Base-by-base conservation (phyloP, 2,329 filamentous ascomycete species). In the Tothia fuscella region DNA sequence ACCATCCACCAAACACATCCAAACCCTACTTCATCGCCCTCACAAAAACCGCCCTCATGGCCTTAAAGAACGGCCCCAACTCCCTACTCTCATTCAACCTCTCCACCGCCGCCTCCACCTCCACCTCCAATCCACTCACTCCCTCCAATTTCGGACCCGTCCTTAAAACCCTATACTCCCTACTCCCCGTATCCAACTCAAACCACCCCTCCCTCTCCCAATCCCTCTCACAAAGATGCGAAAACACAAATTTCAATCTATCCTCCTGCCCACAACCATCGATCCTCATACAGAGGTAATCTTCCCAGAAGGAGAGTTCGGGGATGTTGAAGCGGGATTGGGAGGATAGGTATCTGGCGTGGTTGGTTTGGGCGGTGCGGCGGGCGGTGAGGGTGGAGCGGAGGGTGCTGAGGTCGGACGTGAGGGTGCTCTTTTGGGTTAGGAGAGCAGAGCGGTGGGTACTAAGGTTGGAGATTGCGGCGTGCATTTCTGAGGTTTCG, bases 301-400 rank as follows among this genome's bases (percentile, higher is more conserved):
- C 82, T 58, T 93, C 83, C 91, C 91, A 98, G 58, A 96, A 96
- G 51, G 88, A 83, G 34, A 98, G 71, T 65, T 98, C 91, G 0
- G 91, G 91, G 32, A 84, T 75, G 61, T 98, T 96, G 62, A 89
- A 83, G 25, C 86, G 76, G 41, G 82, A 76, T 64, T 96, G 89
- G 2, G 80, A 74, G 53, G 93, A 85, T 28, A 93, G 69, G 51
- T 85, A 78, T 47, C 76, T 72, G 36, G 82, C 78, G 57, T 84
- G 78, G 48, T 75, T 74, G 38, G 77, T 70, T 62, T 88, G 82
- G 10, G 80, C 78, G n/a, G 80, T 79, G 17, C 82, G 64, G 30
- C 76, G 72, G 22, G 73, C 67, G 41, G 82, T 78, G 48, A 89
- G 86, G 41, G 78, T 74, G 44, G 70, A 71, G 53, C 87, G 80